Evolutionary conservation across 2,329 filamentous ascomycete species (phyloP).

Genomic region (Cladosporium phlei): DNA sequence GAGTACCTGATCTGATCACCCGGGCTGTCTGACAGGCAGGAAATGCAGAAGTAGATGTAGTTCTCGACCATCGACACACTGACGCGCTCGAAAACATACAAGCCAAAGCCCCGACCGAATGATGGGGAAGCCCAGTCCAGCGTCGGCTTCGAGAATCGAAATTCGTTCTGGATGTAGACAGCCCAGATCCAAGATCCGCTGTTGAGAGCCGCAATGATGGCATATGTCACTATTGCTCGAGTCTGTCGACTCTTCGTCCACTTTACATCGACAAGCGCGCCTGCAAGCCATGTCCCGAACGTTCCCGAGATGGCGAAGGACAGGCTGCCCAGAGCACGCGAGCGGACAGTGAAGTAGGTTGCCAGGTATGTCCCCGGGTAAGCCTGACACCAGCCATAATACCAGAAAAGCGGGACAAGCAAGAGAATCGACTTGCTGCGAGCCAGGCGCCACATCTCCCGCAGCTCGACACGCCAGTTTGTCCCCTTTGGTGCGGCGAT

Average conservation of each 20-base stretch:
- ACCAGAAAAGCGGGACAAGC: constrained; percentile 40
- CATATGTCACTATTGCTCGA: constrained; percentile 16
- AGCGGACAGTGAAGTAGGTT: constrained; percentile 43
- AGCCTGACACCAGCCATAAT: constrained; percentile 39
- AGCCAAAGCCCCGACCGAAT: constrained; percentile 10
- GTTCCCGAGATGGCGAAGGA: constrained; percentile 38
- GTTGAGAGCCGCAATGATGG: constrained; percentile 15
- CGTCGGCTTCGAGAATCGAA: constrained; percentile 36
- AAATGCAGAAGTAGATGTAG: constrained; percentile 8
- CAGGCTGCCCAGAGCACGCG: constrained; percentile 41
- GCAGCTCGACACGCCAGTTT: constrained; percentile 35
- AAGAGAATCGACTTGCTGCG: constrained; percentile 33
- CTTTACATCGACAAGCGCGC: constrained; percentile 16
- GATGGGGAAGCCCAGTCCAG: constrained; percentile 38
- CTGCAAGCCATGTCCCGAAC: constrained; percentile 22
- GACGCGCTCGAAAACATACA: constrained; percentile 10
- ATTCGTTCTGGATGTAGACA: constrained; percentile 29
- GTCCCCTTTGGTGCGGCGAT: constrained; percentile 34
- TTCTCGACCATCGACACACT: constrained; percentile 10
- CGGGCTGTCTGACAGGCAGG: background rate
- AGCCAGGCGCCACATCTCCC: constrained; percentile 33
- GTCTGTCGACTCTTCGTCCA: constrained; percentile 9
- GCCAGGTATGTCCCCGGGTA: constrained; percentile 37
- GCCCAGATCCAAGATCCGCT: constrained; percentile 21
- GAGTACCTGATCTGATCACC: constrained; percentile 12